A percentile compares a stretch with the other conserved stretches of the same genome.
phyloP scores from a whole-genome alignment of 495 filamentous ascomycete genomes.

The Penicillium egyptiacum region DNA sequence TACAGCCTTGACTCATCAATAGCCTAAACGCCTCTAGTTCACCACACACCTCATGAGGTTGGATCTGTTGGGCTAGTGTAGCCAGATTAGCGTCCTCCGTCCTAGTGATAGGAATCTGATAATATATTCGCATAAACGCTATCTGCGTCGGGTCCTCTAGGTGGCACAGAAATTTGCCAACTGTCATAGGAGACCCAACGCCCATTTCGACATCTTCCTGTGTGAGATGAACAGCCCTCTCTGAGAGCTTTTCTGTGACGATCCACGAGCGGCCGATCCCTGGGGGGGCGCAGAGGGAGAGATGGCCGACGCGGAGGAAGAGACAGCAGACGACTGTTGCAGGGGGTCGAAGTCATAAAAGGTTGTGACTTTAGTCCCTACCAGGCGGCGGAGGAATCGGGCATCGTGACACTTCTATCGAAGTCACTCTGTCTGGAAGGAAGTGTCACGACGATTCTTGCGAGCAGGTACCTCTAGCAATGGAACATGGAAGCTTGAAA shows the following conservation, averaged over 20 bases:
- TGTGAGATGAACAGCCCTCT: too few species aligned
- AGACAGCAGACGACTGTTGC: conserved; percentile 5
- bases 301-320: conserved; percentile 1
- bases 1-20: conserved; percentile 14
- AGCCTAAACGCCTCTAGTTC: conserved; percentile 17
- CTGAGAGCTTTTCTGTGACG: too few species aligned
- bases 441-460: conserved; percentile 19
- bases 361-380: conserved; percentile 19
- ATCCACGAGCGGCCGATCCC: neutral
- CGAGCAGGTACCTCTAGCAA: conserved; percentile 14
- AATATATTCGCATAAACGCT: too few species aligned
- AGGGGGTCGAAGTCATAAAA: conserved; percentile 11
- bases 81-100: neutral
- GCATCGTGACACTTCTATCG: too few species aligned
- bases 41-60: conserved; percentile 11
- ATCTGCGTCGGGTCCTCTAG: too few species aligned
- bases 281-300: neutral
- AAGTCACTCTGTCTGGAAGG: conserved; percentile 5
- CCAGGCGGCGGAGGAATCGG: conserved; percentile 16
- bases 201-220: too few species aligned
- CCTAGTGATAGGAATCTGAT: too few species aligned
- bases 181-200: too few species aligned
- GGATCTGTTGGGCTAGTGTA: conserved; percentile 14
- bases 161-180: too few species aligned
- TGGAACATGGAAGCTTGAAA: too few species aligned